Evolutionary conservation across 768 basidiomycete genomes (phyloP), one percentile per base, ranked within the genome.

Genomic region (Lactarius hengduanensis): DNA sequence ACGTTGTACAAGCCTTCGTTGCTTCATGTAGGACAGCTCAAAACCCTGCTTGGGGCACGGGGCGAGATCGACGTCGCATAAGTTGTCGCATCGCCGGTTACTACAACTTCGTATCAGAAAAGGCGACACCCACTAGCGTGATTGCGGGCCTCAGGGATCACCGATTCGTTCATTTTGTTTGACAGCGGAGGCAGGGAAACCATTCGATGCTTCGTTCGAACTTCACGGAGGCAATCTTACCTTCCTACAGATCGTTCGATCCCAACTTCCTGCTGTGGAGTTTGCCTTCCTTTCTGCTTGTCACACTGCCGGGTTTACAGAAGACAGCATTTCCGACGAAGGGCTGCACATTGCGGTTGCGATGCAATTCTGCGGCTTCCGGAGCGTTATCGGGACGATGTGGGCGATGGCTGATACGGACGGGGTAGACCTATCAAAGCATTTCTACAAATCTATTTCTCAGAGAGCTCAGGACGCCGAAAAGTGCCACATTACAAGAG

Each of bases 181-280:
- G 59, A 32, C 59, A 50, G 30, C 50, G 10, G 45, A 60, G 43
- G 1, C n/a, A 34, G 59, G 59, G 5, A 47, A 60, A n/a, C 59
- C 45, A 18, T 60, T 60, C 59, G 43, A 50, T 2, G 30, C 59
- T 10, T 60, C 59, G 6, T 55, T 55, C 16, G 30, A 55, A 10
- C 54, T 55, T 18, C 30, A 55, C 15, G 18, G 54, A 30, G 54
- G 18, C 28, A 55, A 55, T 22, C 45, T 22, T 18, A 47, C 45
- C 5, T 1, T 47, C 10, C 10, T 47, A 2, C 10, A 22, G 4
- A 47, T 47, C n/a, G 45, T 47, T 9, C 54, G 54, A 55, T 55
- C 54, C 7, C 54, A 30, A 15, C 26, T 55, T 18, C 54, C 54
- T 15, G 13, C 54, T 9, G 54, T 28, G 6, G 54, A 55, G 28